A percentile compares a stretch with the other conserved stretches of the same genome.
Conservation (phyloP, 148 eudicot species). For the Rhododendron ferrugineum region DNA sequence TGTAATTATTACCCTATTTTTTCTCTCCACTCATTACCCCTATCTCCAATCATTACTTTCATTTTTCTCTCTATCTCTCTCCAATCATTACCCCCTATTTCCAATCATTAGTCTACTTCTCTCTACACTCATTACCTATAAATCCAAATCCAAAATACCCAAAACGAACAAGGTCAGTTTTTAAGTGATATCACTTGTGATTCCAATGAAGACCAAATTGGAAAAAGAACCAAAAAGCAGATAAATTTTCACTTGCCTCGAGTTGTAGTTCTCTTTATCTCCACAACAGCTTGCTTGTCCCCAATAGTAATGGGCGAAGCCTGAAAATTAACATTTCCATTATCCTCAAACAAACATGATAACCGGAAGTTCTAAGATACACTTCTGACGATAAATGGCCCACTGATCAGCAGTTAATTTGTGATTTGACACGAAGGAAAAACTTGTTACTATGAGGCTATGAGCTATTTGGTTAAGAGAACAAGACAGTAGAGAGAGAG, state of each 20-base stretch:
- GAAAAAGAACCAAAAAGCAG: neutral
- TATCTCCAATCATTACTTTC: no score
- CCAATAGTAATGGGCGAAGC: conserved; percentile 40
- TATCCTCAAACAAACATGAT: neutral
- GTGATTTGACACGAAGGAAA: neutral
- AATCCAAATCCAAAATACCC: no score
- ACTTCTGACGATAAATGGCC: neutral
- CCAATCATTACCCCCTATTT: no score
- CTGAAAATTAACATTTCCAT: conserved; percentile 18
- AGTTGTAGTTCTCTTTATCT: conserved; percentile 49
- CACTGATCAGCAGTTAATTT: neutral
- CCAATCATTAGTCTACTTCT: no score
- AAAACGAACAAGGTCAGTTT: neutral
- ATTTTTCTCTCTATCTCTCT: no score
- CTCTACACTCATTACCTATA: no score
- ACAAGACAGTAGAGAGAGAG: neutral
- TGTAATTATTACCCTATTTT: no score
- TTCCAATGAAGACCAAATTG: neutral
- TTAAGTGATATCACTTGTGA: neutral
- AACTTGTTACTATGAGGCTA: neutral
- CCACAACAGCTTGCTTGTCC: conserved; percentile 40
- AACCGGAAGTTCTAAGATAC: neutral
- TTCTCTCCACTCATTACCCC: no score
- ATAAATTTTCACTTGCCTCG: conserved; percentile 31
- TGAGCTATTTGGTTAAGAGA: neutral